Percentiles rank a stretch among this genome's conserved stretches.
phyloP scores from a whole-genome alignment of 2,329 filamentous ascomycete genomes.

The Ampelomyces quisqualis region DNA sequence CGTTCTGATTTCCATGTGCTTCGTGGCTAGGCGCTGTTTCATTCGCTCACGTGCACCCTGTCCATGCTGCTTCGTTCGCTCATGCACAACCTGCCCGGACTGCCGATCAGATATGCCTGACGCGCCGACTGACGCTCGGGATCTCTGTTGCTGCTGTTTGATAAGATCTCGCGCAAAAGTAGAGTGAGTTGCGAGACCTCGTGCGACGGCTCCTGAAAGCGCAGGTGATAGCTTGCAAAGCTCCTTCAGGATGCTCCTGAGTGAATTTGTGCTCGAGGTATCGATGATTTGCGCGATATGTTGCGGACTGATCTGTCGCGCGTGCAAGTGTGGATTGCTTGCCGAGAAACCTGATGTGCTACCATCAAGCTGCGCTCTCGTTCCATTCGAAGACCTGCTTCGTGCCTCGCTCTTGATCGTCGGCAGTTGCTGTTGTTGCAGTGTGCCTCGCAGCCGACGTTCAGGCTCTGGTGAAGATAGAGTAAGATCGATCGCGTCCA shows the following conservation, averaged over 20 bases:
- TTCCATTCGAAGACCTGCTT: background rate
- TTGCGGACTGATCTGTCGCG: slow-evolving; percentile 22
- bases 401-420: slow-evolving; percentile 11
- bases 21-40: slow-evolving; percentile 7
- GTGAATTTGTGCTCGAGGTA: slow-evolving; percentile 17
- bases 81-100: background rate
- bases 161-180: slow-evolving; percentile 26
- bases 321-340: slow-evolving; percentile 7
- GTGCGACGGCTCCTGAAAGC: slow-evolving; percentile 34
- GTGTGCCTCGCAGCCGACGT: slow-evolving; percentile 5
- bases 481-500: slow-evolving; percentile 30
- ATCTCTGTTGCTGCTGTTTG: slow-evolving; percentile 7
- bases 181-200: slow-evolving; percentile 37
- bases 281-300: slow-evolving; percentile 33
- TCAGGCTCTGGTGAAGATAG: slow-evolving; percentile 27
- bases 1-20: too few relatives aligned
- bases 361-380: slow-evolving; percentile 4
- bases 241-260: slow-evolving; percentile 27
- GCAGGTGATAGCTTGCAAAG: slow-evolving; percentile 37
- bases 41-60: slow-evolving; percentile 7
- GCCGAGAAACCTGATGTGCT: background rate
- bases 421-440: slow-evolving; percentile 13
- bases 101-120: background rate
- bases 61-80: background rate
- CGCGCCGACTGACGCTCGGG: slow-evolving; percentile 1